phyloP scores from a whole-genome alignment of 495 filamentous ascomycete species.

The Hypoxylon crocopeplum region DNA sequence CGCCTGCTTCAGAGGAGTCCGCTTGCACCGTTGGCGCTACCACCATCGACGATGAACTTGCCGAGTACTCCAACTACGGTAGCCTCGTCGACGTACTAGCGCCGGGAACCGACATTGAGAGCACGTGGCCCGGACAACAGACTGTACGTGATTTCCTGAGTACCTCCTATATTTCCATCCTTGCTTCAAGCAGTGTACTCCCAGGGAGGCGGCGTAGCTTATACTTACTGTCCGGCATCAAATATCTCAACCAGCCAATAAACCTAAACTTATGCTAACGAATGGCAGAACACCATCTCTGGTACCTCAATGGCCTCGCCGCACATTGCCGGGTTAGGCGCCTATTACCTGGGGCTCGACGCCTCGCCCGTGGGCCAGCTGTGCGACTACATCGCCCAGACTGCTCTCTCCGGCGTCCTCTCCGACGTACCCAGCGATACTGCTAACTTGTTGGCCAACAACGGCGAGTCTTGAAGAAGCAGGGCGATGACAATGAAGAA shows the following conservation, averaged over 20 bases:
- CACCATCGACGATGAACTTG: constrained; percentile 49
- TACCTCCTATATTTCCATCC: too few species aligned
- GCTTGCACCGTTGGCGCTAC: constrained; percentile 66
- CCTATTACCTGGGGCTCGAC: constrained; percentile 56
- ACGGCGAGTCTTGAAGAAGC: constrained; percentile 47
- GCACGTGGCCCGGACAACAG: constrained; percentile 56
- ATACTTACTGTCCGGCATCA: too few species aligned
- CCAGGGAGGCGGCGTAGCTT: too few species aligned
- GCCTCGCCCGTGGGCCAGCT: constrained; percentile 42
- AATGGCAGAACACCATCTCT: constrained; percentile 56
- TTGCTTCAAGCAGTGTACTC: too few species aligned
- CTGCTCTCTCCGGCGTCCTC: constrained; percentile 44
- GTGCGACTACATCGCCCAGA: constrained; percentile 49
- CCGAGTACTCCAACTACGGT: constrained; percentile 65
- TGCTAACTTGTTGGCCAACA: constrained; percentile 57
- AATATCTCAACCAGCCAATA: too few species aligned
- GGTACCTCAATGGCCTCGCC: constrained; percentile 66
- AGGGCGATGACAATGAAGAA: neutral
- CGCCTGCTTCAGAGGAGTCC: constrained; percentile 57
- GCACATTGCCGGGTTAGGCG: constrained; percentile 61
- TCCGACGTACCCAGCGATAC: constrained; percentile 49
- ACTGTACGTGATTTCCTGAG: constrained; percentile 38
- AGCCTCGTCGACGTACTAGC: constrained; percentile 62
- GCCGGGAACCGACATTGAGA: constrained; percentile 58
- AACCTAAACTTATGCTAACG: constrained; percentile 9